Conservation (phyloP, 495 filamentous ascomycete species). For the Penicillium subrubescens region DNA sequence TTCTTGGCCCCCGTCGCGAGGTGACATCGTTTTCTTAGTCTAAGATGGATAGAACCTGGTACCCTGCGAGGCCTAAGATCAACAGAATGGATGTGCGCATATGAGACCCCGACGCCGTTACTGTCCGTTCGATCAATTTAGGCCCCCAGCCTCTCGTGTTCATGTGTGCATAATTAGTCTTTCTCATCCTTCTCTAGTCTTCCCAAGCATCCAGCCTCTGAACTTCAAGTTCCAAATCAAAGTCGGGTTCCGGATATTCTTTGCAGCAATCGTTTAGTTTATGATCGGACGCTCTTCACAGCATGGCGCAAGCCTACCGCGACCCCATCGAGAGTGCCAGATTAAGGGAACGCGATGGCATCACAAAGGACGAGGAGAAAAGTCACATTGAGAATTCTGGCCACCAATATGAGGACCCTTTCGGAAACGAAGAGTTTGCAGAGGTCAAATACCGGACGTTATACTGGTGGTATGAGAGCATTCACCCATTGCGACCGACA, state of each 20-base stretch:
- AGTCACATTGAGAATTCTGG: background rate
- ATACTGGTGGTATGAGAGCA: constrained; percentile 34
- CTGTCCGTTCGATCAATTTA: background rate
- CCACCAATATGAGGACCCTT: constrained; percentile 22
- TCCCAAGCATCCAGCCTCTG: background rate
- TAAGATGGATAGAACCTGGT: background rate
- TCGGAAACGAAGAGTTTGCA: constrained; percentile 28
- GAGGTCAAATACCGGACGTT: constrained; percentile 39
- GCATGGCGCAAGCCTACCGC: background rate
- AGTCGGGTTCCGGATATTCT: background rate
- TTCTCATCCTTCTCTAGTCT: background rate
- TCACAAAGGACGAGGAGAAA: background rate
- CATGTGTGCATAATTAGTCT: background rate
- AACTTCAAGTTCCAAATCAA: background rate
- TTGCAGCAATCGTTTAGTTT: background rate
- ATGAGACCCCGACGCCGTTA: background rate
- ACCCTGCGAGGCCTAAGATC: background rate
- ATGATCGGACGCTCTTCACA: background rate
- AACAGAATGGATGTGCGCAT: background rate
- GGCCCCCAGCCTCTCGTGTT: background rate
- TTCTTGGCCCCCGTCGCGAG: background rate
- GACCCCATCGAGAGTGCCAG: background rate
- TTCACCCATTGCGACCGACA: background rate
- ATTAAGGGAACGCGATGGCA: background rate
- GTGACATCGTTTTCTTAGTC: background rate